Percentiles rank a stretch among this genome's conserved stretches.
Conservation (phyloP, 352 stramenopile species). For the Pythium periplocum region DNA sequence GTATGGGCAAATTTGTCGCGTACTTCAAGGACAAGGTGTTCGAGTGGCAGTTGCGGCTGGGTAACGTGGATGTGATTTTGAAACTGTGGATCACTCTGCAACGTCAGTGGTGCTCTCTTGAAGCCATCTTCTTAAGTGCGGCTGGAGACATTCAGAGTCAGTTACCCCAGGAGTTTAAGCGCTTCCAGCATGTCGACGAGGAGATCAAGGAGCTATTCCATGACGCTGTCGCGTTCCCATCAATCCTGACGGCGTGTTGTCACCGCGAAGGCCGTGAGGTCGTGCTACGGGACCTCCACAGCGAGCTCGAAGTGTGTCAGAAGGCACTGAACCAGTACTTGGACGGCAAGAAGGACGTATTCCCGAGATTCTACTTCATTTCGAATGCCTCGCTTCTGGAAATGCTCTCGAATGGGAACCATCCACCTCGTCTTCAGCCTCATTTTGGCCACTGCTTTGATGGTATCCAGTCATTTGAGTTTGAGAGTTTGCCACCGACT, state of each 20-base stretch:
- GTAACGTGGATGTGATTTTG: conserved; percentile 90
- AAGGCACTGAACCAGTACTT: conserved; percentile 96
- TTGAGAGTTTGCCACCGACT: conserved; percentile 31
- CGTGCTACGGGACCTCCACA: conserved; percentile 75
- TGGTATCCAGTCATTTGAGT: conserved; percentile 80
- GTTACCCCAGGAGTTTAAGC: conserved; percentile 88
- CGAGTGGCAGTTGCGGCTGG: conserved; percentile 90
- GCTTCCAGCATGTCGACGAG: conserved; percentile 84
- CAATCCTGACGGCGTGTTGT: conserved; percentile 70
- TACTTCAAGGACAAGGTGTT: conserved; percentile 96
- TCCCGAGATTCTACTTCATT: conserved; percentile 96
- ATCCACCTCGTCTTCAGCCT: conserved; percentile 76
- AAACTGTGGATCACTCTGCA: conserved; percentile 92
- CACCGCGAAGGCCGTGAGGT: conserved; percentile 73
- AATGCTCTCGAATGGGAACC: conserved; percentile 93
- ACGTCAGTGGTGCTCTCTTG: conserved; percentile 90
- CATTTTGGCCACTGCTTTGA: conserved; percentile 92
- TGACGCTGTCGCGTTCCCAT: conserved; percentile 56
- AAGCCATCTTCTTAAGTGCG: conserved; percentile 93
- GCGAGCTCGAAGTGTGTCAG: conserved; percentile 93
- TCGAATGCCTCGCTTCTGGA: conserved; percentile 93
- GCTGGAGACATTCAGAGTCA: conserved; percentile 90
- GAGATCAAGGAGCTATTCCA: conserved; percentile 80
- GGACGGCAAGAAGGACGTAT: conserved; percentile 95
- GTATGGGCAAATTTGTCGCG: conserved; percentile 94